A percentile compares a stretch with the other conserved stretches of the same genome.
These are phyloP conservation scores for Kalanchoe fedtschenkoi DNA, from an alignment of 164 flowering plant genomes.

Conservation along the genomic window DNA sequence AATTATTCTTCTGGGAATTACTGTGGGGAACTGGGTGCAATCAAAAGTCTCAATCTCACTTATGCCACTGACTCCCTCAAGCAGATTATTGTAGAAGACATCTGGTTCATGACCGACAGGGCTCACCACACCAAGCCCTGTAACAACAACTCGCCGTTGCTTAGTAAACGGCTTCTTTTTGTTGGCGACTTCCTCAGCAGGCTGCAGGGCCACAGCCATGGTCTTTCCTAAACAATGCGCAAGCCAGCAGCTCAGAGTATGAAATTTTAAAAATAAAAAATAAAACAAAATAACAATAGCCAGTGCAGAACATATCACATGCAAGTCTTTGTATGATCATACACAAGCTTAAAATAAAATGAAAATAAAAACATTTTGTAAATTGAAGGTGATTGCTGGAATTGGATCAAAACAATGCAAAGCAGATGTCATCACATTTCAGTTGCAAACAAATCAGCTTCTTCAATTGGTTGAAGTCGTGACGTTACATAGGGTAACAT, in stretches of 20 bases:
- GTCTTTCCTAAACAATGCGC: conserved; percentile 40
- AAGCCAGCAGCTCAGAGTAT: neutral
- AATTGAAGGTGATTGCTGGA: neutral
- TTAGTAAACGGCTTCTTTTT: conserved; percentile 55
- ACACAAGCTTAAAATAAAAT: neutral
- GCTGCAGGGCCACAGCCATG: conserved; percentile 61
- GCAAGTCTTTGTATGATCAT: neutral
- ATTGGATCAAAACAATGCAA: neutral
- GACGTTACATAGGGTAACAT: neutral
- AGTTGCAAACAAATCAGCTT: neutral
- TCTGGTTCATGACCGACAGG: conserved; percentile 84
- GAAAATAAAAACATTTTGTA: neutral
- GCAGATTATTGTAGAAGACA: conserved; percentile 77
- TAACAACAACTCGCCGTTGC: conserved; percentile 89
- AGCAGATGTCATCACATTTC: neutral
- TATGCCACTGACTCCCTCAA: conserved; percentile 90
- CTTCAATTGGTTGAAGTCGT: neutral
- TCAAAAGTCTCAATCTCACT: conserved; percentile 91
- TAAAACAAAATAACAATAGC: neutral
- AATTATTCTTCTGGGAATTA: conserved; percentile 22
- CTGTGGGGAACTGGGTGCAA: conserved; percentile 80
- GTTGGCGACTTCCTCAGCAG: conserved; percentile 37
- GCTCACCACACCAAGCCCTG: conserved; percentile 87
- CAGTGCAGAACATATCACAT: neutral
- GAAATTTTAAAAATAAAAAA: neutral